phyloP scores from a whole-genome alignment of 2,329 filamentous ascomycete genomes.

The Trichoderma sp. region DNA sequence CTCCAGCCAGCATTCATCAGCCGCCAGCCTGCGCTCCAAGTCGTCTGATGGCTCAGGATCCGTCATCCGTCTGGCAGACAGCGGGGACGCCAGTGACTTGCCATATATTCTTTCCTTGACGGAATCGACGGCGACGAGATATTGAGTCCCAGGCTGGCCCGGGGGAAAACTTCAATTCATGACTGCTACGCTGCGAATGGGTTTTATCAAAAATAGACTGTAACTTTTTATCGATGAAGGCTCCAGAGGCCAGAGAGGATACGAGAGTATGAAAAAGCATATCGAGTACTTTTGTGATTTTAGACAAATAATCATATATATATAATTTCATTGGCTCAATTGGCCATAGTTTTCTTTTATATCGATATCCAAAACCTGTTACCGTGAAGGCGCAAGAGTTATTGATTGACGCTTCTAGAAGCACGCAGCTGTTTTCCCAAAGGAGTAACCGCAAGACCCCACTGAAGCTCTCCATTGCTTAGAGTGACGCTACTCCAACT shows the following conservation, averaged over 20 bases:
- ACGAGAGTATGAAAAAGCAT: neutral
- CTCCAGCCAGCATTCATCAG: constrained; percentile 39
- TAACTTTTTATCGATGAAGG: neutral
- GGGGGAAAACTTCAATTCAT: neutral
- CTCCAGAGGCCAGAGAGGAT: neutral
- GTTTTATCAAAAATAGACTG: neutral
- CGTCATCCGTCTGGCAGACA: constrained; percentile 48
- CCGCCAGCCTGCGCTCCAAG: constrained; percentile 39
- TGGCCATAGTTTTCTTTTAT: neutral
- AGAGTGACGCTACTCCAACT: constrained; percentile 14
- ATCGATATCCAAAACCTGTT: neutral
- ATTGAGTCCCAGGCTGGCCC: neutral
- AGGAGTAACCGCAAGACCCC: neutral
- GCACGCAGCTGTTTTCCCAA: constrained; percentile 7
- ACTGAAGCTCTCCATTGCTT: neutral
- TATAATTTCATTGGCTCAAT: neutral
- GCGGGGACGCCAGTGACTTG: constrained; percentile 32
- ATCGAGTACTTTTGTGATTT: neutral
- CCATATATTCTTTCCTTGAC: constrained; percentile 39
- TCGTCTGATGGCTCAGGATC: constrained; percentile 39
- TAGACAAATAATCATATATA: neutral
- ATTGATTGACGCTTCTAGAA: neutral
- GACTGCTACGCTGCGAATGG: neutral
- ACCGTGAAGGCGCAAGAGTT: neutral
- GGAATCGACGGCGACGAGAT: constrained; percentile 31